phyloP scores from a whole-genome alignment of 805 yeast species.

The Wickerhamomyces subpelliculosus region DNA sequence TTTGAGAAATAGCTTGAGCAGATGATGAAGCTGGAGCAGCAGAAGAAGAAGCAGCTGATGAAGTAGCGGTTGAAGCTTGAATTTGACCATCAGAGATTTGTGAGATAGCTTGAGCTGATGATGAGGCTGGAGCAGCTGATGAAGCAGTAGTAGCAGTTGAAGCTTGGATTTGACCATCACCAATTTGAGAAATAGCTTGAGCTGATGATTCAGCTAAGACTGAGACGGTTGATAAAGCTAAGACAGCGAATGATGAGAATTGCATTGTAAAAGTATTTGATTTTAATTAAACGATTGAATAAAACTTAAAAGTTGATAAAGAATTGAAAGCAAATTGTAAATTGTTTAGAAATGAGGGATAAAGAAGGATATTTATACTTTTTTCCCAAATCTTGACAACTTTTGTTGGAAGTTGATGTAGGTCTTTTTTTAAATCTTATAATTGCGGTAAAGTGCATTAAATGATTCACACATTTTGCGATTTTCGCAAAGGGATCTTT shows the following conservation, averaged over 20 bases:
- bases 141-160: constrained; percentile 27
- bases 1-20: constrained; percentile 35
- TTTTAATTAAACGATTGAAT: not conserved
- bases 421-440: no score
- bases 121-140: constrained; percentile 26
- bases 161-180: constrained; percentile 27
- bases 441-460: no score
- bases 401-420: no score
- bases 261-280: constrained; percentile 4
- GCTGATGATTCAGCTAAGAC: constrained; percentile 13
- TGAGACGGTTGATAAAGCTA: constrained; percentile 18
- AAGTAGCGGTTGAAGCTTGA: constrained; percentile 28
- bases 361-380: not conserved
- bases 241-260: constrained; percentile 6
- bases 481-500: no score
- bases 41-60: no score
- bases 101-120: constrained; percentile 33
- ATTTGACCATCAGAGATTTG: constrained; percentile 15
- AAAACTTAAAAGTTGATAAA: not conserved
- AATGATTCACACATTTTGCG: no score
- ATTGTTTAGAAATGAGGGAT: not conserved
- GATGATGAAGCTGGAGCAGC: constrained; percentile 28
- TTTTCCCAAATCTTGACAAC: no score
- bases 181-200: constrained; percentile 20
- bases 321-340: not conserved